Base-by-base conservation (phyloP, 1,139 yeast species). In the Yamadazyma oceani region DNA sequence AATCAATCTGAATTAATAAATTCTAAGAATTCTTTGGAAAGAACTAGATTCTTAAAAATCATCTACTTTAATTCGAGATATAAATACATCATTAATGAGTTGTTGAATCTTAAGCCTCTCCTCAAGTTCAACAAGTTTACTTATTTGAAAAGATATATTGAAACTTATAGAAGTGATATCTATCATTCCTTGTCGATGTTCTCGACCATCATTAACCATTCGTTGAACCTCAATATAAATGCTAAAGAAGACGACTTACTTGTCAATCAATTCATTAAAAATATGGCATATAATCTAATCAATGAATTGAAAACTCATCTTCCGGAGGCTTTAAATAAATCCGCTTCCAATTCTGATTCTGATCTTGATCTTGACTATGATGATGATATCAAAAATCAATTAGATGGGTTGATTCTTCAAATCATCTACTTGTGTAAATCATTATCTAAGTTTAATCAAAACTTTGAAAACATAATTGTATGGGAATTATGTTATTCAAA, bases 161-260 rank as follows among this genome's bases (percentile, higher is more conserved):
- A 92, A 57, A 78, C 86, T 4, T 80, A 86, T 44, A 71, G 98
- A 54, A 97, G 90, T 56, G 83, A 80, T 49, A 78, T 86, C 11
- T 85, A 82, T 57, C 84, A 82, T 24, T 78, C 94, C 0, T 68
- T 87, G 4, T 77, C 85, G 32, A 78, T 83, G 8, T 84, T 75
- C 55, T 71, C 73, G 40, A 76, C 87, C 6, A 75, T 85, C 0
- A 85, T 87, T 51, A 75, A 56, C 28, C 48, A 50, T 15, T 44
- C 57, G 2, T 38, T 54, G 11, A 41, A 40, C 13, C 36, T 48
- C 14, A 37, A 35, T 10, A 28, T 40, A 2, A 45, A 51, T 11
- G 49, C 50, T 15, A 43, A 48, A 12, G 63, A 60, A 28, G 67
- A 65, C 41, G 42, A 40, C 4, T 40, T 65, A 2, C 48, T 69